phyloP scores from a whole-genome alignment of 371 early-diverging fungal species.

The Amoeboaphelidium protococcarum region DNA sequence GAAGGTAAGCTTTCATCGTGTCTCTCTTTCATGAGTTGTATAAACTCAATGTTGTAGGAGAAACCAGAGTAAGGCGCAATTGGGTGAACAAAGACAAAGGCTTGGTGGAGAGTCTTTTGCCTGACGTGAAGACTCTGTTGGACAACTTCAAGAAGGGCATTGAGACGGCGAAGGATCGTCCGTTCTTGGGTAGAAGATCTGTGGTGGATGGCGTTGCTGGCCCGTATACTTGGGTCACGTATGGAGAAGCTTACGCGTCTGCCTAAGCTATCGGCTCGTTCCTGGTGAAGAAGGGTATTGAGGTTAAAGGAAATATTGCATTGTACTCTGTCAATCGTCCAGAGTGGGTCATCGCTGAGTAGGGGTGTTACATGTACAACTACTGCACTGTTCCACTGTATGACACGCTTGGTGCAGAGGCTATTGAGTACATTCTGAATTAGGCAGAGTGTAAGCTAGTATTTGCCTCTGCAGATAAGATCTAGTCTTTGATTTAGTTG shows the following conservation, averaged over 20 bases:
- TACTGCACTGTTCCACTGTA: constrained; percentile 71
- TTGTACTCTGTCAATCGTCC: constrained; percentile 68
- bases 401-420: constrained; percentile 72
- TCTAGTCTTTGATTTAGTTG: constrained; percentile 22
- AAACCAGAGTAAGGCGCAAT: no score
- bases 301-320: no score
- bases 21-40: no score
- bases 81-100: no score
- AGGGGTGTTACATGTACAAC: constrained; percentile 31
- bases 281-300: background rate
- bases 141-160: background rate
- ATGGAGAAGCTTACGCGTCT: background rate
- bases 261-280: background rate
- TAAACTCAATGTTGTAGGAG: no score
- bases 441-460: constrained; percentile 43
- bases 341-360: constrained; percentile 74
- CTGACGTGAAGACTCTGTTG: background rate
- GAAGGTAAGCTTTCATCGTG: no score
- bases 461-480: constrained; percentile 56
- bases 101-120: no score
- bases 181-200: background rate
- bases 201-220: background rate
- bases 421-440: constrained; percentile 44
- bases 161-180: background rate
- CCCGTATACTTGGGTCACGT: background rate